phyloP scores from a whole-genome alignment of 225 moss, liverwort and hornwort species.

The Physcomitrellopsis africana region DNA sequence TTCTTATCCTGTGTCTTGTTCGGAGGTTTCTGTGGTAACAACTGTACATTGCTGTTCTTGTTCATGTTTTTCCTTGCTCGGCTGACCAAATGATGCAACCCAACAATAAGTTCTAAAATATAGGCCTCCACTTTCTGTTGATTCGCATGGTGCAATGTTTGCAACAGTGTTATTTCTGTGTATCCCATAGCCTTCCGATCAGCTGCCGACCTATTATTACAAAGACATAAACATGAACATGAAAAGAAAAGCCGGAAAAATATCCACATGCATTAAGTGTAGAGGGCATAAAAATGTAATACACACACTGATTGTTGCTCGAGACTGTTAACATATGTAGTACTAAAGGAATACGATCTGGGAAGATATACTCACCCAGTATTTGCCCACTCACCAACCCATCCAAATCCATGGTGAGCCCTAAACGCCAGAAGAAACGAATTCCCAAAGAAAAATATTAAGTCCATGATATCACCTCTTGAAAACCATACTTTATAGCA shows the following conservation, averaged over 20 bases:
- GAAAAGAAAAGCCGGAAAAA: not conserved
- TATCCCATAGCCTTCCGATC: constrained; percentile 68
- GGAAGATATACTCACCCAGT: constrained; percentile 56
- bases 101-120: constrained; percentile 76
- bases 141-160: constrained; percentile 75
- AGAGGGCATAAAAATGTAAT: too few relatives aligned
- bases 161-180: constrained; percentile 62
- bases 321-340: too few relatives aligned
- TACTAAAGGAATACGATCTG: constrained; percentile 1
- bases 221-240: not conserved
- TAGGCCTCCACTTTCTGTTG: constrained; percentile 68
- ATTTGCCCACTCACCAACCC: constrained; percentile 88
- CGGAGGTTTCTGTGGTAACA: constrained; percentile 39
- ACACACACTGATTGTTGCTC: not conserved
- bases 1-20: not conserved
- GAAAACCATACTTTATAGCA: not conserved
- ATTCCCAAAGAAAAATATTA: constrained; percentile 24
- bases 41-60: constrained; percentile 41
- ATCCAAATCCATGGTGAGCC: constrained; percentile 85
- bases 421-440: constrained; percentile 41
- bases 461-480: not conserved
- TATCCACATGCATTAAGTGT: not conserved
- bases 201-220: constrained; percentile 46
- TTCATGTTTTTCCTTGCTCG: constrained; percentile 47
- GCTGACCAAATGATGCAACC: constrained; percentile 66